Evolutionary conservation across 768 basidiomycete species (phyloP).

Genomic region (Suillus clintonianus): DNA sequence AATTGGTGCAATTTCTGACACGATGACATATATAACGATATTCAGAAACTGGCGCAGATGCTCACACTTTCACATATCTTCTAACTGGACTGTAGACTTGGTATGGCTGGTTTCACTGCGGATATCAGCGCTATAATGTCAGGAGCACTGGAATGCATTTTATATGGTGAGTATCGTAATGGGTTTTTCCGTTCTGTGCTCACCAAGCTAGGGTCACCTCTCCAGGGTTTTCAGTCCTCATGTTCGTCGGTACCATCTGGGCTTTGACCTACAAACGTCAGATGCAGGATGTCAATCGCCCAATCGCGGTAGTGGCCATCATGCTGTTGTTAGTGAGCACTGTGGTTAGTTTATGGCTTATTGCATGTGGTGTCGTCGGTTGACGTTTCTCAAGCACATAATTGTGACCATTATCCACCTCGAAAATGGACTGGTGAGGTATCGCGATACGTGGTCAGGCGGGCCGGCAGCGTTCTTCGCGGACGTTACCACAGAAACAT

Average conservation of each 20-base stretch:
- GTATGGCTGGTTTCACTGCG: background rate
- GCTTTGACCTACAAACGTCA: background rate
- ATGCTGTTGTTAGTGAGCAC: conserved; percentile 24
- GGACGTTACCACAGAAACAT: background rate
- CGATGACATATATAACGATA: background rate
- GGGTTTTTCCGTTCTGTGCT: background rate
- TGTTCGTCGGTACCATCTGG: background rate
- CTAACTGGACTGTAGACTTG: background rate
- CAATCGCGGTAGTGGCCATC: conserved; percentile 15
- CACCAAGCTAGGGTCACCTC: background rate
- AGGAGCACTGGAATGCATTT: background rate
- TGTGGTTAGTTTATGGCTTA: conserved; percentile 5
- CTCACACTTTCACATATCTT: background rate
- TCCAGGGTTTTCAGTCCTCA: background rate
- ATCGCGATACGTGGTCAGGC: background rate
- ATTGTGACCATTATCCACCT: background rate
- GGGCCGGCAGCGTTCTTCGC: background rate
- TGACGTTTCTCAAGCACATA: background rate
- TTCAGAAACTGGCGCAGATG: background rate
- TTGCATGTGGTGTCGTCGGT: background rate
- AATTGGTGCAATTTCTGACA: background rate
- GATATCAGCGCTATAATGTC: background rate
- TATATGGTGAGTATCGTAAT: background rate
- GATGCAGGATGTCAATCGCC: conserved; percentile 8
- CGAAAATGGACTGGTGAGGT: background rate